Conservation (phyloP, 2,329 filamentous ascomycete species). For the Aspergillus fructus region DNA sequence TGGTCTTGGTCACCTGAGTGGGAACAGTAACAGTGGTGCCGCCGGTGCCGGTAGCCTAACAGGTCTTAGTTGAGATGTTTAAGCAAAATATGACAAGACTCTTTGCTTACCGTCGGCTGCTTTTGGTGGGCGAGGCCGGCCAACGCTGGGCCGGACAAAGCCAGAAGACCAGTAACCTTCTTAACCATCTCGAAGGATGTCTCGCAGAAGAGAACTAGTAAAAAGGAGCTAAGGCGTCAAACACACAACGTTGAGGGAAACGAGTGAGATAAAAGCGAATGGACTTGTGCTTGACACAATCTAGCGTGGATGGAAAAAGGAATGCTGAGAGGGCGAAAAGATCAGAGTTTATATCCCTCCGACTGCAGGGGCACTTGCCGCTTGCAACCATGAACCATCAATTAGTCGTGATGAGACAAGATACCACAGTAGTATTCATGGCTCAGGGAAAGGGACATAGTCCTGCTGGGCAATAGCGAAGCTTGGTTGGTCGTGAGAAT, state of each 20-base stretch:
- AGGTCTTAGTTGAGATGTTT: neutral
- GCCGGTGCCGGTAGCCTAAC: neutral
- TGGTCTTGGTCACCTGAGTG: slow-evolving; percentile 27
- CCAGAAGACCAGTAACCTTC: slow-evolving; percentile 34
- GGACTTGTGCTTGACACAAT: slow-evolving; percentile 17
- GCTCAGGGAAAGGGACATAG: slow-evolving; percentile 14
- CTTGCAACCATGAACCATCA: slow-evolving; percentile 15
- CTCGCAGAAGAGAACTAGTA: slow-evolving; percentile 15
- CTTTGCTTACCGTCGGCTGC: slow-evolving; percentile 10
- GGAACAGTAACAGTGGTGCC: neutral
- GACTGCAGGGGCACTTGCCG: slow-evolving; percentile 3
- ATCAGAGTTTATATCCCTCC: slow-evolving; percentile 28
- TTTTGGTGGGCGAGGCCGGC: slow-evolving; percentile 33
- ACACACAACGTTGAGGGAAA: slow-evolving; percentile 16
- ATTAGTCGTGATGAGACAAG: slow-evolving; percentile 19
- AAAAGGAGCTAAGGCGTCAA: slow-evolving; percentile 12
- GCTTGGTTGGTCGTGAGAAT: slow-evolving; percentile 17
- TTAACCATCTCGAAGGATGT: slow-evolving; percentile 36
- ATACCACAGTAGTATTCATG: slow-evolving; percentile 30
- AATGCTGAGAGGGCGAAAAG: slow-evolving; percentile 1
- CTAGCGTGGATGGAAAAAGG: slow-evolving; percentile 19
- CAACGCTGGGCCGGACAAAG: slow-evolving; percentile 35
- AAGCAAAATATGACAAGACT: neutral
- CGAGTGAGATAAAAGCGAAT: slow-evolving; percentile 25
- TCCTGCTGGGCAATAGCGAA: neutral